Percentiles rank a stretch among this genome's conserved stretches.
These are phyloP conservation scores for Penicillium sp. DNA, from an alignment of 2,329 filamentous ascomycete species.

Conservation along the genomic window DNA sequence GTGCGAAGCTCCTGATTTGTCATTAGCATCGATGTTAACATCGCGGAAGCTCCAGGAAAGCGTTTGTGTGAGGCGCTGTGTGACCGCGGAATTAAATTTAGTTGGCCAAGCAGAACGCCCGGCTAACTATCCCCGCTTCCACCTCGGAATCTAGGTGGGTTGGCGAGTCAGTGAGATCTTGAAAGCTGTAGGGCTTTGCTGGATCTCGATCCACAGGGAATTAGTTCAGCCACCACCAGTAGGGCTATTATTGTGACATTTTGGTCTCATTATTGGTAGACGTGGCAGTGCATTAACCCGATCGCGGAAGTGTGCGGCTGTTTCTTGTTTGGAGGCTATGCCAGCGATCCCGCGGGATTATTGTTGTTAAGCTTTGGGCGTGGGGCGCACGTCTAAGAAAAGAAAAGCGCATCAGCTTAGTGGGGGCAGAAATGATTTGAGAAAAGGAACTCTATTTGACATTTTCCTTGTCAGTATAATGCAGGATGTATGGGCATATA, in stretches of 20 bases:
- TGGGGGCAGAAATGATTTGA: slow-evolving; percentile 1
- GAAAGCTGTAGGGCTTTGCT: not conserved
- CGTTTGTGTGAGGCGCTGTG: not conserved
- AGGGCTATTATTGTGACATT: not conserved
- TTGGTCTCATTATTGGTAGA: not conserved
- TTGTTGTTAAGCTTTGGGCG: not conserved
- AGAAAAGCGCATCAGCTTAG: slow-evolving; percentile 4
- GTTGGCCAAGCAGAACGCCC: not conserved
- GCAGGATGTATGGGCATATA: not conserved
- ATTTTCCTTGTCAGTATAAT: not conserved
- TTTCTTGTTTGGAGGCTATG: not conserved
- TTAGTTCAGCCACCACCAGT: not conserved
- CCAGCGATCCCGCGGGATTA: not conserved
- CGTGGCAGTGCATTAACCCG: slow-evolving; percentile 3
- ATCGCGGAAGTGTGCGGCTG: not conserved
- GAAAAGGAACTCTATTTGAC: not conserved
- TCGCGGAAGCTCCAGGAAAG: not conserved
- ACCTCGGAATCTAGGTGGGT: no score
- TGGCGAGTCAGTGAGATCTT: not conserved
- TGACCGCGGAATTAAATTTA: not conserved
- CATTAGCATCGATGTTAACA: not conserved
- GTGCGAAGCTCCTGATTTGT: not conserved
- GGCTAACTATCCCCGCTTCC: not conserved
- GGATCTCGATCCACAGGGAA: not conserved
- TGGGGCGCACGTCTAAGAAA: no score